Evolutionary conservation across 164 flowering plant species (phyloP), one percentile per base, ranked within the genome.

Genomic region (Annona cherimola): DNA sequence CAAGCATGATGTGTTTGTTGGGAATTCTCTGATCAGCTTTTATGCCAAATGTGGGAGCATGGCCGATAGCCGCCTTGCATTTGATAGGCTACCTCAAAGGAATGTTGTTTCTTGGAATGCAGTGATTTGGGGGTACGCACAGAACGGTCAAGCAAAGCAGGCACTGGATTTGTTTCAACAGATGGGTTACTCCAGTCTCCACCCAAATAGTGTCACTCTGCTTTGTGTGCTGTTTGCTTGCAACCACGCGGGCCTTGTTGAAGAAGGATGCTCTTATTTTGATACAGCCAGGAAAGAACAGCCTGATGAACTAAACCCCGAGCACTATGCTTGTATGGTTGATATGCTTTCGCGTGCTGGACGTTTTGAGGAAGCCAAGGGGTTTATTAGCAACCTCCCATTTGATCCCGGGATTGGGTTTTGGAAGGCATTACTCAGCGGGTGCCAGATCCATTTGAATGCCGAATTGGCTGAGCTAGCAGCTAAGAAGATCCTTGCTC

Each of bases 41-140:
- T 93, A 93, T 71, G 87, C 94, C n/a, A 93, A 89, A 82, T 90
- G 94, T 73, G 98, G 96, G 57, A 79, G 76, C 79, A 85, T 93
- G 92, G 92, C 88, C 63, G 96, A 89, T 19, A 83, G 94, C 74
- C 81, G 85, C 12, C 65, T 83, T 66, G 81, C 77, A 11, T 93
- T 93, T 71, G 20, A 76, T 42, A 79, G 78, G 75, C 84, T 87
- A 54, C 69, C 55, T 1, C 78, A 79, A 61, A 84, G 77, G 70
- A 88, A 84, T 69, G 60, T 81, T n/a, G 93, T 93, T 62, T 89
- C 98, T 67, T 93, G 91, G 89, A 93, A 93, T 80, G 90, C 98
- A 66, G 18, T 93, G 68, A 86, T 93, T 45, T 86, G 88, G 72
- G 98, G 94, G 42, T 89, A 82, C 76, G 93, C 93, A 0, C 94